phyloP scores from a whole-genome alignment of 345 rosid species.

The Geranium brycei region DNA sequence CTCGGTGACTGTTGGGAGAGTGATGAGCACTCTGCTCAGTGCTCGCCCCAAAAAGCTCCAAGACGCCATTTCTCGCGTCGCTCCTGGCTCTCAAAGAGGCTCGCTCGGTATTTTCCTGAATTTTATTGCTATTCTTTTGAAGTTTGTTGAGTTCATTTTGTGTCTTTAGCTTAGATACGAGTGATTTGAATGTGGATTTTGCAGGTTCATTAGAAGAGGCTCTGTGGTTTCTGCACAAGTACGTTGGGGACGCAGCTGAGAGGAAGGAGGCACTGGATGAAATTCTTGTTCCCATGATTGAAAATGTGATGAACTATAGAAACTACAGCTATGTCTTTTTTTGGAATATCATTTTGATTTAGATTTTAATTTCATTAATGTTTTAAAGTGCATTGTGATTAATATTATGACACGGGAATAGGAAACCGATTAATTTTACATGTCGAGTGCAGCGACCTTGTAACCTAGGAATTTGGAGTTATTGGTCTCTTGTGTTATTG shows the following conservation, averaged over 20 bases:
- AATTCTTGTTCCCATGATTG: constrained; percentile 56
- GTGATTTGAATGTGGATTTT: background rate
- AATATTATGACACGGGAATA: background rate
- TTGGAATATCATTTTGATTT: background rate
- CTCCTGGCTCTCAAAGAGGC: constrained; percentile 28
- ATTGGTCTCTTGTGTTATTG: background rate
- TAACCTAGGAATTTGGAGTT: background rate
- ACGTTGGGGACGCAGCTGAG: constrained; percentile 40
- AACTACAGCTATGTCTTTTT: background rate
- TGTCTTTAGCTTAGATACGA: background rate
- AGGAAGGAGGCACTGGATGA: constrained; percentile 38
- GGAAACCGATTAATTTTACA: background rate
- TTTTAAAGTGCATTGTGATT: background rate
- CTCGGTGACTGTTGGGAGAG: constrained; percentile 49
- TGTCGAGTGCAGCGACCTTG: background rate
- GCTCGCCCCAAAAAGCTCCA: constrained; percentile 62
- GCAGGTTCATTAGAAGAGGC: constrained; percentile 61
- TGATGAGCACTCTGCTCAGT: constrained; percentile 39
- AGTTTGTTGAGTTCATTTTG: background rate
- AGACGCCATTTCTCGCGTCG: constrained; percentile 35
- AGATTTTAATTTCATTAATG: background rate
- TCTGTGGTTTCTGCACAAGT: constrained; percentile 45
- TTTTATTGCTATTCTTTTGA: background rate
- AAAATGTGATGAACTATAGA: constrained; percentile 28
- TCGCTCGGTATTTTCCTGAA: constrained; percentile 25